phyloP scores from a whole-genome alignment of 495 filamentous ascomycete species.

The Cryomyces minteri region DNA sequence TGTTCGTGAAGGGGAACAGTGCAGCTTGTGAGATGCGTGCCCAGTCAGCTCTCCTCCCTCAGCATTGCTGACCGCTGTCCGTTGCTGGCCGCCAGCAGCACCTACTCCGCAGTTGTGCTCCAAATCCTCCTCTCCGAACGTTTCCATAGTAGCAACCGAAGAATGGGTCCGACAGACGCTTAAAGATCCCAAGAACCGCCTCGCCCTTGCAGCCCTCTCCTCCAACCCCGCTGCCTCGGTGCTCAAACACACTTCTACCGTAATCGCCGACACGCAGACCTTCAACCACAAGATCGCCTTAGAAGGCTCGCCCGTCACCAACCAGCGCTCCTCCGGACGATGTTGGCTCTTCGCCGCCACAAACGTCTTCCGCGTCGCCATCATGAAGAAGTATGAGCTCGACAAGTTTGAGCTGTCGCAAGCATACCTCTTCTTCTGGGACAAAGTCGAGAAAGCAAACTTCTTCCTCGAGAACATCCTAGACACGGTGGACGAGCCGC shows the following conservation, averaged over 20 bases:
- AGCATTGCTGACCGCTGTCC: too few relatives aligned
- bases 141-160: slow-evolving; percentile 28
- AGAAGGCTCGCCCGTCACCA: slow-evolving; percentile 70
- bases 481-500: slow-evolving; percentile 44
- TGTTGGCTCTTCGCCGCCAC: slow-evolving; percentile 85
- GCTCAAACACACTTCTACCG: slow-evolving; percentile 29
- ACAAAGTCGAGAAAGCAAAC: slow-evolving; percentile 85
- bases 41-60: too few relatives aligned
- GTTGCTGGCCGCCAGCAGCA: too few relatives aligned
- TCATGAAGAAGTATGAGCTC: slow-evolving; percentile 65
- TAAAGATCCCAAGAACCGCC: slow-evolving; percentile 45
- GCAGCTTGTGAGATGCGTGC: too few relatives aligned
- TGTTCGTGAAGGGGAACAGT: too few relatives aligned
- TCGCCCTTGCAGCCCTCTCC: slow-evolving; percentile 50
- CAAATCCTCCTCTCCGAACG: slow-evolving; percentile 1
- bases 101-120: background rate
- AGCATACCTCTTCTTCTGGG: slow-evolving; percentile 85
- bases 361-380: slow-evolving; percentile 68
- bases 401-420: slow-evolving; percentile 70
- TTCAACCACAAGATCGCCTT: slow-evolving; percentile 72
- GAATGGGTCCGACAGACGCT: slow-evolving; percentile 43
- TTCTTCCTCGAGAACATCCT: slow-evolving; percentile 73
- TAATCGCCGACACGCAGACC: slow-evolving; percentile 46
- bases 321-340: slow-evolving; percentile 58
- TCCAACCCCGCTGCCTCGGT: slow-evolving; percentile 31